A percentile compares a stretch with the other conserved stretches of the same genome.
Conservation (phyloP, 192 early-diverging fungal species). For the Piromyces finnis region DNA sequence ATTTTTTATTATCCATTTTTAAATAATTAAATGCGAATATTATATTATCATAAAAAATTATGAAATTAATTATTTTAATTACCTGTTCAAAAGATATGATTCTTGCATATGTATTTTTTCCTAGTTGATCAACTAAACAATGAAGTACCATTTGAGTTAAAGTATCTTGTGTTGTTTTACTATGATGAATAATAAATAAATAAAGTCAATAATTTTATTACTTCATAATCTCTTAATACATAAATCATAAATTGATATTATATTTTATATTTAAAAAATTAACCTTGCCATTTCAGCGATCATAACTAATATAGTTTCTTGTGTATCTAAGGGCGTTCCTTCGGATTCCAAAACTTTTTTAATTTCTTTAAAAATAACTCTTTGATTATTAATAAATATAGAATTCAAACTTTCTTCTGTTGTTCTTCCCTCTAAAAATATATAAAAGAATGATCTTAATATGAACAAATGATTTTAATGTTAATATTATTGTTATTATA, state of each 20-base stretch:
- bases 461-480: no score
- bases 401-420: neutral
- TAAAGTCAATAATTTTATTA: no score
- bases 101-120: neutral
- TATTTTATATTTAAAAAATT: no score
- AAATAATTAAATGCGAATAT: no score
- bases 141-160: neutral
- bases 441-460: neutral
- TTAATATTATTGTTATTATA: no score
- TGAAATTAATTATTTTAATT: no score
- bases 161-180: neutral
- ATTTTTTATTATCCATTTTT: no score
- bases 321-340: neutral
- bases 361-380: neutral
- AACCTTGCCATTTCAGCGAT: neutral
- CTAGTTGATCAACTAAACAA: neutral
- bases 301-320: neutral
- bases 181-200: neutral
- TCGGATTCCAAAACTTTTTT: neutral
- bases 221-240: no score
- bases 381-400: neutral
- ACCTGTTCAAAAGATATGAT: neutral
- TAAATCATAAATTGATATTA: no score
- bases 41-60: no score
- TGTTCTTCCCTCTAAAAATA: neutral